Base-by-base conservation (phyloP, 257 asterid genomes). In the Fraxinus anomala region DNA sequence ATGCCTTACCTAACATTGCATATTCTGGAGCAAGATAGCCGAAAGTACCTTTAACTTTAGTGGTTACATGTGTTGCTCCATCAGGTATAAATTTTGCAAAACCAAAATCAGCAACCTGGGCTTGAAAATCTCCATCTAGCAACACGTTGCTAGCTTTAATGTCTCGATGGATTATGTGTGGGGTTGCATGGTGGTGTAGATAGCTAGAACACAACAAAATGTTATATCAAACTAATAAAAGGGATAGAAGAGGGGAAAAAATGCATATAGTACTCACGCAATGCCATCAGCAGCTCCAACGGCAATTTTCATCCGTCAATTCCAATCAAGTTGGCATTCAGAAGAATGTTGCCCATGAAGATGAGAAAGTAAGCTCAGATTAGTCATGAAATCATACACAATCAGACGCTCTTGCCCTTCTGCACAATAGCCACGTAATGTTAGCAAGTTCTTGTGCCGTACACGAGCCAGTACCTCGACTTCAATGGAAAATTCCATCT, bases 11-110 rank as follows among this genome's bases (percentile, higher is more conserved):
- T 30, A 89, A 73, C 97, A 91, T 94, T 2, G 97, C 96, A 33
- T 94, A 89, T 82, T 94, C 97, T 9, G 97, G 97, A 34, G 97
- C 98, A n/a, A 92, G 94, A 77, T 94, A 92, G 81, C 98, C 98
- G 4, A 94, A 96, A 49, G 97, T 91, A 30, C 98, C 98, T 85
- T 94, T 92, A 1, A 89, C 94, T 56, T 88, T 72, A 1, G 97
- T 94, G 72, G 97, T 92, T 23, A 90, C 98, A 40, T 92, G 97
- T 8, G 98, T 92, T 2, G 94, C 94, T 1, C 96, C 98, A 36
- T 94, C 98, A 0, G 98, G 98, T 49, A 94, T 87, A 70, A 94
- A 87, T 80, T 89, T 91, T 0, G 97, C 94, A 26, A 94, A 94
- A 30, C 97, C 97, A 34, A 94, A 94, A 81, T 94, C 98, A 19